Evolutionary conservation across 352 stramenopile genomes (phyloP), one percentile per base, ranked within the genome.

Genomic region (Saprolegnia diclina): DNA sequence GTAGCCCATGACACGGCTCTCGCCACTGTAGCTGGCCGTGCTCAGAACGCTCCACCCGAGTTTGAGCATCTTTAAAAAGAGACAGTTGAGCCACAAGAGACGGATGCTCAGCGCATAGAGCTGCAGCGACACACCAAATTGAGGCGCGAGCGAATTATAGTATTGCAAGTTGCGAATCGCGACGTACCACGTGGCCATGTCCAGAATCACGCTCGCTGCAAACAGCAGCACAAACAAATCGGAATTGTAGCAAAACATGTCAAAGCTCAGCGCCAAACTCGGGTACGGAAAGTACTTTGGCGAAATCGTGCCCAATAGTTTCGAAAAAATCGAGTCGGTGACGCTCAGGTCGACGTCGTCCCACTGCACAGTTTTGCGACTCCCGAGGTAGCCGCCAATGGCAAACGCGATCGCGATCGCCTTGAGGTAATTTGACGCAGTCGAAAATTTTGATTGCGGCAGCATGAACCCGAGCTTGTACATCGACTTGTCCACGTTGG

Each of bases 231-330:
- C 63, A 63, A 69, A 50, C 16, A 69, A 11, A 38, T 69, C 63
- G n/a, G 42, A 61, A 45, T 69, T 69, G 53, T 61, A 69, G 38
- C 22, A 62, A 69, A 69, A 69, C 42, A 61, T 61, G 19, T 24
- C 5, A 38, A 69, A 61, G 14, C 40, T 4, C 18, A 69, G 52
- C 6, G 63, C 63, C 26, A 62, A 29, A 22, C 37, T 69, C n/a
- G 35, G 11, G n/a, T 69, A 50, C 9, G 18, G 37, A 45, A 54
- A 67, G 6, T 42, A 45, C 18, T 54, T 45, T 3, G 61, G 37
- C 1, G 42, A 10, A 24, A 56, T 26, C 1, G n/a, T 67, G 0
- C 40, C 4, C 6, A 54, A 29, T 5, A 45, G 5, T 2, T 29
- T 46, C 37, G 21, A 4, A n/a, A 54, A 56, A 26, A 46, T 24